Base-by-base conservation (phyloP, 2,329 filamentous ascomycete genomes). In the Pseudocercospora pini-densiflorae region DNA sequence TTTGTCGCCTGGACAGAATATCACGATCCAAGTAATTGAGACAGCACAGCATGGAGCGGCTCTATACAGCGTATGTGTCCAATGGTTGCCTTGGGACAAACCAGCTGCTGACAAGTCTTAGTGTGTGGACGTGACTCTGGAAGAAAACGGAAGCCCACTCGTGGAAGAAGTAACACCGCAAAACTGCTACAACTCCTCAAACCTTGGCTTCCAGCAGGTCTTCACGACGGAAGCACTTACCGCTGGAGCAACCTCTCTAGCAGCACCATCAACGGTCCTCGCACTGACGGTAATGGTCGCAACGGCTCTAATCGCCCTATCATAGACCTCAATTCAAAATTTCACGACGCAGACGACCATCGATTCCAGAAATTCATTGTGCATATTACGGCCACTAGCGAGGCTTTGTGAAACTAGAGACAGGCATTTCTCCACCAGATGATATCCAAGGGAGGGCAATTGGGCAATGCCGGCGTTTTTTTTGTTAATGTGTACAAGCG, bases 91-190 rank as follows among this genome's bases (percentile, higher is more conserved):
- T 43, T 16, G 29, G 31, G 54, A 21, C 16, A 31, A 40, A 31
- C 36, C 29, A 16, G 23, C n/a, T 55, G 47, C 64, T 67, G 54
- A 68, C 59, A 21, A 2, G 59, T 9, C 47, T 4, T 43, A 97
- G 93, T 98, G 95, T 77, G 94, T 96, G 72, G 94, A 98, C 77
- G 96, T 98, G 74, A 94, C 91, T 55, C 96, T 98, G 73, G 92
- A 90, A 57, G 91, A 93, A 1, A 91, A 92, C 36, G 36, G 36
- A 40, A 40, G 36, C 5, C 36, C 36, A n/a, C 36, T 16, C 1
- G 88, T 97, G 59, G 83, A 83, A 63, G 83, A 90, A 71, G 92
- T 97, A 71, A 97, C 91, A 77, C 83, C 85, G 66, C 85, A 88
- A 14, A 97, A 97, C 81, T 98, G 94, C 85, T 93, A 90, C 84